Conservation (phyloP, 257 asterid genomes). For the Jaltomata sinuosa region DNA sequence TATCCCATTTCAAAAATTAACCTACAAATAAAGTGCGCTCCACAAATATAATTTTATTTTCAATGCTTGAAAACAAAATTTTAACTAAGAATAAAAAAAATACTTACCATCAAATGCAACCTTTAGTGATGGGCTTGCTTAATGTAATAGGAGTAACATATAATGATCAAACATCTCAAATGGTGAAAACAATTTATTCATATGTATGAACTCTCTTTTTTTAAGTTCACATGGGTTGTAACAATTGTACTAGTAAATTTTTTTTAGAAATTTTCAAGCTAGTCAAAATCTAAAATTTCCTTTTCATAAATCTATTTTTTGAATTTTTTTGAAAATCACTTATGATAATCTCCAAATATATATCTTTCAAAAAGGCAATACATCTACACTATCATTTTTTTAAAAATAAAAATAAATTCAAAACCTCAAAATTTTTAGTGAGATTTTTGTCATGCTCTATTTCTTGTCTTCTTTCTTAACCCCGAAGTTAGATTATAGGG, state of each 20-base stretch:
- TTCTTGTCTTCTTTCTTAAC: neutral
- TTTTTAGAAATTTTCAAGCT: neutral
- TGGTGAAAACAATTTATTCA: neutral
- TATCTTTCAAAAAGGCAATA: neutral
- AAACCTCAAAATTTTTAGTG: neutral
- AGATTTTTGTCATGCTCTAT: neutral
- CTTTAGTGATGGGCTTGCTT: too few relatives aligned
- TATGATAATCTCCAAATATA: neutral
- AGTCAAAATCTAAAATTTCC: neutral
- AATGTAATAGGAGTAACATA: too few relatives aligned
- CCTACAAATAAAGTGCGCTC: accelerated
- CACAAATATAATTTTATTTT: neutral
- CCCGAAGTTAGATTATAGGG: neutral
- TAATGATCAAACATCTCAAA: neutral
- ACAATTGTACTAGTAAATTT: neutral
- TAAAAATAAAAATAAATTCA: too few relatives aligned
- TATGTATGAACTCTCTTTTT: neutral
- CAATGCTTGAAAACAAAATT: neutral
- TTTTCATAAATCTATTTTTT: neutral
- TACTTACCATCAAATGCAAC: too few relatives aligned
- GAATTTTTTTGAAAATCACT: neutral
- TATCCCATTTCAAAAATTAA: accelerated
- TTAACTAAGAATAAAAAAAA: too few relatives aligned
- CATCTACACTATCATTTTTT: neutral
- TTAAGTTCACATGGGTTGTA: neutral